phyloP scores from a whole-genome alignment of 306 rosid species.

The Gleditsia sinensis region DNA sequence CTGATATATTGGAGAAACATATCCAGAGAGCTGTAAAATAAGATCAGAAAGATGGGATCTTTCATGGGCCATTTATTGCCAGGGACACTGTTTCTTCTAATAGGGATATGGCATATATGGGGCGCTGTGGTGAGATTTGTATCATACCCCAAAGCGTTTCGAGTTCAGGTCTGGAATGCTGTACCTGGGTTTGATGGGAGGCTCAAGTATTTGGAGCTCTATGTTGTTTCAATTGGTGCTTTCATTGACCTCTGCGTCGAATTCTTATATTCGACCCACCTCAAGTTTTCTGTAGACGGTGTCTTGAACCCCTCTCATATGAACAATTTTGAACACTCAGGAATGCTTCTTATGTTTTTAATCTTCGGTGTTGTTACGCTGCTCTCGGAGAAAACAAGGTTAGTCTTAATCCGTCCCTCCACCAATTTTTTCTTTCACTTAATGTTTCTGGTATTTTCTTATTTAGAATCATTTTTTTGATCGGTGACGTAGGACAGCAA shows the following conservation, averaged over 20 bases:
- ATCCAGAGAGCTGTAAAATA: slow-evolving; percentile 16
- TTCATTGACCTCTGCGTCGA: slow-evolving; percentile 89
- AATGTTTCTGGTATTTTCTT: slow-evolving; percentile 7
- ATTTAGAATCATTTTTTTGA: background rate
- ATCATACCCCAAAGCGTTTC: slow-evolving; percentile 54
- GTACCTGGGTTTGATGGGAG: slow-evolving; percentile 82
- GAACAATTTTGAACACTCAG: slow-evolving; percentile 95
- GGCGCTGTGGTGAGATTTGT: slow-evolving; percentile 63
- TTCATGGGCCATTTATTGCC: slow-evolving; percentile 93
- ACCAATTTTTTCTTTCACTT: background rate
- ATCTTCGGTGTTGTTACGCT: slow-evolving; percentile 68
- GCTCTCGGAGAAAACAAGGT: slow-evolving; percentile 81
- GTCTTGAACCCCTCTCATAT: slow-evolving; percentile 84
- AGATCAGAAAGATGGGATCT: slow-evolving; percentile 72
- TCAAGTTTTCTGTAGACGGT: slow-evolving; percentile 71
- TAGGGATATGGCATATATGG: slow-evolving; percentile 96
- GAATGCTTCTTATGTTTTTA: slow-evolving; percentile 98
- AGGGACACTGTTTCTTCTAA: slow-evolving; percentile 84
- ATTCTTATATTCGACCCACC: slow-evolving; percentile 90
- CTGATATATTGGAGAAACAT: slow-evolving; percentile 14
- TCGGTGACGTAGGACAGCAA: too few species aligned
- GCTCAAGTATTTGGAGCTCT: slow-evolving; percentile 82
- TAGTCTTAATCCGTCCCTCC: slow-evolving; percentile 13
- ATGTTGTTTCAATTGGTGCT: slow-evolving; percentile 72
- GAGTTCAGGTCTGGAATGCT: slow-evolving; percentile 77